Evolutionary conservation across 1,284 basidiomycete species (phyloP), one percentile per base, ranked within the genome.

Genomic region (Tilletia caries): DNA sequence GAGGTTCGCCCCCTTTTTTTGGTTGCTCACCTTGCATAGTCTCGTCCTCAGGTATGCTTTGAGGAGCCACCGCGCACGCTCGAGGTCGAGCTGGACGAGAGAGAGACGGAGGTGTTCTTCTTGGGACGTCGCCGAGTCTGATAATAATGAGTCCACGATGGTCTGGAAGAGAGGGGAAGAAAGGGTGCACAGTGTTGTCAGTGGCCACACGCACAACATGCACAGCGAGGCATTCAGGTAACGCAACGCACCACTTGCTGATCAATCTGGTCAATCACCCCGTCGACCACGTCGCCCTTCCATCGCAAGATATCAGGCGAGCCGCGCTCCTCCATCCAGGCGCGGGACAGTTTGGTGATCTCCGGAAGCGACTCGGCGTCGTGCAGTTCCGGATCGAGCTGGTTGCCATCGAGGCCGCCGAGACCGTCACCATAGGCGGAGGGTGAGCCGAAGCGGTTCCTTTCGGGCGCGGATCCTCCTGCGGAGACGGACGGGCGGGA

Each of bases 21-120:
- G n/a, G n/a, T n/a, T 6, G 46, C 70, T 34, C 44, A 76, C 69
- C 68, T 77, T 77, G 32, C 71, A 72, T 29, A 82, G 67, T 5
- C 81, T 68, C 1, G 69, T 52, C 3, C 81, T 69, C 25, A 82
- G 64, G 37, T 78, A 76, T 44, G 74, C 71, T 33, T 76, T 74
- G 18, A 83, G 54, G 20, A 83, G 69, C 80, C 80, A 83, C 20
- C 75, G 75, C 27, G 73, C 71, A 4, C 81, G 66, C 64, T 83
- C 81, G 29, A 81, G 68, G 73, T 83, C 81, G 13, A 83, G 73
- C 66, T 76, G 75, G 20, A 83, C 81, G n/a, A 82, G 66, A 52
- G 73, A 76, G 27, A 83, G 71, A 0, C 81, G 75, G 32, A 83
- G 64, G 50, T 78, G 77, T 52, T 83, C 81, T 54, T 83, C 81